Conservation (phyloP, 352 stramenopile genomes). For the Pythium monospermum region DNA sequence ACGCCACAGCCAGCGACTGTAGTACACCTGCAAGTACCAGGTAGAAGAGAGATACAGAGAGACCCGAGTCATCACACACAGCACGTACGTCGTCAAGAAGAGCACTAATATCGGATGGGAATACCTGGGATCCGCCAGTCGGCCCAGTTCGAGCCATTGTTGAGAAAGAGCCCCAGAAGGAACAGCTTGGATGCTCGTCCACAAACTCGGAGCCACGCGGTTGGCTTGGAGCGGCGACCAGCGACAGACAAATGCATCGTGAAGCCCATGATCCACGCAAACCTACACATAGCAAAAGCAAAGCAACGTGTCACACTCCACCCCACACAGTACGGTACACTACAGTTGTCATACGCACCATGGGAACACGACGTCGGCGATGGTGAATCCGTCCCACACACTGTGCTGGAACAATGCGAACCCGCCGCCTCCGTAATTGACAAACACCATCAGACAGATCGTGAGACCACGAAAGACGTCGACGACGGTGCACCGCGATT, state of each 20-base stretch:
- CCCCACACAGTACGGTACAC: too few relatives aligned
- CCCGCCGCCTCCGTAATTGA: conserved; percentile 82
- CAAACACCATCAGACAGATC: conserved; percentile 82
- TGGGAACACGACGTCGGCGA: conserved; percentile 75
- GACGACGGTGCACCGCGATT: conserved; percentile 30
- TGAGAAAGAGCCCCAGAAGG: conserved; percentile 62
- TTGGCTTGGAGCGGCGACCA: background rate
- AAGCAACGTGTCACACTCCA: too few relatives aligned
- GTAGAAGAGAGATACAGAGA: too few relatives aligned
- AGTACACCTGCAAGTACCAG: conserved; percentile 40
- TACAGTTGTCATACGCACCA: conserved; percentile 40
- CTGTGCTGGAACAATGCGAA: conserved; percentile 62
- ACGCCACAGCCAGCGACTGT: conserved; percentile 54
- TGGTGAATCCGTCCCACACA: conserved; percentile 69
- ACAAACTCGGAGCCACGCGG: conserved; percentile 8
- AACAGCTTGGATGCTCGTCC: conserved; percentile 47
- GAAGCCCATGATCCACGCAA: conserved; percentile 85
- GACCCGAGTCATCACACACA: too few relatives aligned
- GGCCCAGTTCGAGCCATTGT: conserved; percentile 49
- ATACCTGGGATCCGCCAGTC: conserved; percentile 65
- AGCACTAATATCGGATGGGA: too few relatives aligned
- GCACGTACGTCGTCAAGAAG: too few relatives aligned
- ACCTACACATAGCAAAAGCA: conserved; percentile 42
- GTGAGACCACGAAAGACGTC: conserved; percentile 76
- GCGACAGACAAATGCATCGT: conserved; percentile 14